These are phyloP conservation scores for Apiospora kogelbergensis DNA, from an alignment of 2,329 filamentous ascomycete genomes.

Conservation along the genomic window DNA sequence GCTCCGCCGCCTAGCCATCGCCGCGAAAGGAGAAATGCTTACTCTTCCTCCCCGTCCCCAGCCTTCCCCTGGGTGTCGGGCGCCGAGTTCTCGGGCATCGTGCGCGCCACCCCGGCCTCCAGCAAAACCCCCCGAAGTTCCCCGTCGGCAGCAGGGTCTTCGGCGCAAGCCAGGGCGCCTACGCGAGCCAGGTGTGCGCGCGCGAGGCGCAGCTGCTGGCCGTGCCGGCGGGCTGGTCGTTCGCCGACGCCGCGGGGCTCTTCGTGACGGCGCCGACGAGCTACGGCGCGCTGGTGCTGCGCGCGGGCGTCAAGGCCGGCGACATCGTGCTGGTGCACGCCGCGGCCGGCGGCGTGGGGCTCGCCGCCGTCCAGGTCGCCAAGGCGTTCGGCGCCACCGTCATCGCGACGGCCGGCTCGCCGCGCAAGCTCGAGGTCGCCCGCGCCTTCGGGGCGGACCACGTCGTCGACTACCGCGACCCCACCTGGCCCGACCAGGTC, in stretches of 20 bases:
- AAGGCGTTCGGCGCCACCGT: constrained; percentile 90
- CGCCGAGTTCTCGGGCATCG: constrained; percentile 79
- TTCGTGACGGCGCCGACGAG: constrained; percentile 92
- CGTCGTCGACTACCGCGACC: constrained; percentile 71
- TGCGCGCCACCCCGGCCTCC: constrained; percentile 64
- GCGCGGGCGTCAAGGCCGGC: constrained; percentile 74
- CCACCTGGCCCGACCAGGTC: constrained; percentile 65
- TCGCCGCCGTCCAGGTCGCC: constrained; percentile 90
- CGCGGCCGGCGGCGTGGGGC: constrained; percentile 85
- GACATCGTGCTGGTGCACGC: constrained; percentile 91
- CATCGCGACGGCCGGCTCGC: constrained; percentile 84
- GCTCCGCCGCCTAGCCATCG: background rate
- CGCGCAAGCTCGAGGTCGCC: constrained; percentile 78
- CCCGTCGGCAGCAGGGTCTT: constrained; percentile 82
- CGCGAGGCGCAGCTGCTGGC: constrained; percentile 67
- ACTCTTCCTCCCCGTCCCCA: constrained; percentile 29
- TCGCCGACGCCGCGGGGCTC: constrained; percentile 80
- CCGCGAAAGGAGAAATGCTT: background rate
- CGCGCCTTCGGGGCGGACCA: constrained; percentile 82
- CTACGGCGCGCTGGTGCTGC: constrained; percentile 78
- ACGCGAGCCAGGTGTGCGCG: constrained; percentile 73
- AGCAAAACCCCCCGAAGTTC: constrained; percentile 56
- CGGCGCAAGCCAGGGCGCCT: constrained; percentile 82
- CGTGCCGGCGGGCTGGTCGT: constrained; percentile 79
- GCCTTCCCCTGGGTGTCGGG: constrained; percentile 86